These are phyloP conservation scores for Cladosporium oxysporum DNA, from an alignment of 2,329 filamentous ascomycete species.

Conservation along the genomic window DNA sequence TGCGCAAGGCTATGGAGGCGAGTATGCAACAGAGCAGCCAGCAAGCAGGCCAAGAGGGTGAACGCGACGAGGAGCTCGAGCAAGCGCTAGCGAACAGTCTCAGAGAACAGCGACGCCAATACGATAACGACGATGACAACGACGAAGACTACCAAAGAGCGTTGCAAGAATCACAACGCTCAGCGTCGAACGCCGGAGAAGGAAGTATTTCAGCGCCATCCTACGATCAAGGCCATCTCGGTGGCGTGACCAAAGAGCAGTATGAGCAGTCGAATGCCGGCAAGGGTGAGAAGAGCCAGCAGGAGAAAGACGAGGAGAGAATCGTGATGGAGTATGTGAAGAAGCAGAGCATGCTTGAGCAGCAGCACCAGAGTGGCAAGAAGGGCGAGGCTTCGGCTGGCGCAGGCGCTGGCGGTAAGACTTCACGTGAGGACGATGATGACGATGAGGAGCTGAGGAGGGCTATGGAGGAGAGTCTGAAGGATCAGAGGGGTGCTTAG, in stretches of 20 bases:
- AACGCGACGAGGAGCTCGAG: conserved; percentile 44
- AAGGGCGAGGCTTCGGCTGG: conserved; percentile 19
- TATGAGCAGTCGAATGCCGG: conserved; percentile 23
- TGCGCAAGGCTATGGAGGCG: conserved; percentile 54
- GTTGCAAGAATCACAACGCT: conserved; percentile 17
- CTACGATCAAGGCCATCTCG: conserved; percentile 33
- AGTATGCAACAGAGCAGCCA: conserved; percentile 45
- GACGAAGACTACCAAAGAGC: conserved; percentile 29
- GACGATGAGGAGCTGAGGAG: conserved; percentile 54
- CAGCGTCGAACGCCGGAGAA: conserved; percentile 18
- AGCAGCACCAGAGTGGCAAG: conserved; percentile 46
- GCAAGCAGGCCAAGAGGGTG: background rate
- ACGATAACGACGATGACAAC: conserved; percentile 23
- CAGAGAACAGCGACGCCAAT: conserved; percentile 41
- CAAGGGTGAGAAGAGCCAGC: conserved; percentile 30
- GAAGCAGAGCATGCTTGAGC: conserved; percentile 73
- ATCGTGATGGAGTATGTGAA: conserved; percentile 75
- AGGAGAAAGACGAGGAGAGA: conserved; percentile 63
- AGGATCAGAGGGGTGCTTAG: conserved; percentile 24
- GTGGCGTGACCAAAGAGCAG: conserved; percentile 31
- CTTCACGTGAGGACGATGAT: conserved; percentile 15
- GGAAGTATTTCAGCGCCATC: conserved; percentile 21
- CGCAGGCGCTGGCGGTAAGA: background rate
- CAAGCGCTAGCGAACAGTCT: conserved; percentile 48
- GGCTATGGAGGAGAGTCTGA: conserved; percentile 60